Percentiles rank a stretch among this genome's conserved stretches.
These are phyloP conservation scores for Salix udensis DNA, from an alignment of 345 rosid species.

Conservation along the genomic window DNA sequence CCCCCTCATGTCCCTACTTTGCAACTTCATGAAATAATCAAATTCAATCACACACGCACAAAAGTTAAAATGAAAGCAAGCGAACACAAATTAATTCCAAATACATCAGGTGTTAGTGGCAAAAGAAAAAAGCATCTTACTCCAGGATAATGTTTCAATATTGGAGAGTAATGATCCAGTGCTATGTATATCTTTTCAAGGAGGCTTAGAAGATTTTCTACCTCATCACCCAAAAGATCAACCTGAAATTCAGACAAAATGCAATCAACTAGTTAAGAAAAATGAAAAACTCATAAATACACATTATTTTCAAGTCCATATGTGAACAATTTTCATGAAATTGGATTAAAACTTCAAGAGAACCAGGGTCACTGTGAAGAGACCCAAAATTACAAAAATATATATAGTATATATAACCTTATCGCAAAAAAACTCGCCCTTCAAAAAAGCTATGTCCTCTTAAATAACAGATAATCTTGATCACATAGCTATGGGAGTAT, in stretches of 20 bases:
- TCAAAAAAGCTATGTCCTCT: neutral
- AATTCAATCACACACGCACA: neutral
- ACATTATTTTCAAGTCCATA: neutral
- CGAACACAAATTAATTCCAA: neutral
- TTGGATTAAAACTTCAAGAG: neutral
- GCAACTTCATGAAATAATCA: neutral
- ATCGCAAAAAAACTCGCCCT: neutral
- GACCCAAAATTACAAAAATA: neutral
- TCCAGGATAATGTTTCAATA: slow-evolving; percentile 83
- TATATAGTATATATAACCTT: neutral
- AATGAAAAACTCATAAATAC: neutral
- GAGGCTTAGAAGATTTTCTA: slow-evolving; percentile 62
- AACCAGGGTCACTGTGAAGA: neutral
- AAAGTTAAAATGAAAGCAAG: neutral
- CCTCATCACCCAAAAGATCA: slow-evolving; percentile 89
- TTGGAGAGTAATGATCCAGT: slow-evolving; percentile 86
- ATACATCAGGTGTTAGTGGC: neutral
- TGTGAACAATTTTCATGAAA: neutral
- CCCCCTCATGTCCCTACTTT: neutral
- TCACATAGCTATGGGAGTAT: neutral
- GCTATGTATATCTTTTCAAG: slow-evolving; percentile 93
- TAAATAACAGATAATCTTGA: neutral
- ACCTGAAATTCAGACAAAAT: slow-evolving; percentile 53
- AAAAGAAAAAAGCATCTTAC: slow-evolving; percentile 43
- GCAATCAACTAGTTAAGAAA: neutral